phyloP scores from a whole-genome alignment of 257 asterid genomes.

The Voacanga thouarsii region DNA sequence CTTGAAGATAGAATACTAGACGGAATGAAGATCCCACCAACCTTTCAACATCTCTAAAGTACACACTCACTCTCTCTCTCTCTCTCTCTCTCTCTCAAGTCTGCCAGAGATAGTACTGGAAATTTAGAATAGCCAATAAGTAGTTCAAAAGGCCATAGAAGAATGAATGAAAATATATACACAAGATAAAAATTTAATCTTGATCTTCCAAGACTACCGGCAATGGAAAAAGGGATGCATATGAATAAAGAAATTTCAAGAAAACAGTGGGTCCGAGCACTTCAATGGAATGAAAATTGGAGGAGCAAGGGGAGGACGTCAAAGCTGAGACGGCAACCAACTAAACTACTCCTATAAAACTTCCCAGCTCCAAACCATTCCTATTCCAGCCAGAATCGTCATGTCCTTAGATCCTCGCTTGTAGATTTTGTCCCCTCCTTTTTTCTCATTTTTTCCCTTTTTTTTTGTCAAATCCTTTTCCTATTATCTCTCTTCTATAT shows the following conservation, averaged over 20 bases:
- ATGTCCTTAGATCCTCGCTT: slow-evolving; percentile 6
- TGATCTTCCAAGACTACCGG: not conserved
- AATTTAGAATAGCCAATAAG: not conserved
- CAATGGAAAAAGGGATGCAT: not conserved
- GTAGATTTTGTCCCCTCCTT: not conserved
- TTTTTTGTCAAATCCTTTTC: not conserved
- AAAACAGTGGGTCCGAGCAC: not conserved
- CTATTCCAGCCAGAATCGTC: slow-evolving; percentile 16
- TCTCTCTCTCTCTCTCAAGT: not conserved
- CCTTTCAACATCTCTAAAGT: not conserved
- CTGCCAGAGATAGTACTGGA: not conserved
- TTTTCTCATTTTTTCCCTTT: not conserved
- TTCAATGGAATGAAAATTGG: not conserved
- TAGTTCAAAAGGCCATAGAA: not conserved
- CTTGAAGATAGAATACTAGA: not conserved
- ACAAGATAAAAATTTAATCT: not conserved
- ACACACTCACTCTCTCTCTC: not conserved
- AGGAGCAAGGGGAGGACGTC: not conserved
- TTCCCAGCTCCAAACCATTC: slow-evolving; percentile 7
- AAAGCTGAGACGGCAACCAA: not conserved
- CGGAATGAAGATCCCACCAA: slow-evolving; percentile 4
- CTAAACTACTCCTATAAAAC: slow-evolving; percentile 11
- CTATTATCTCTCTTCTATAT: too few relatives aligned
- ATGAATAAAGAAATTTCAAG: not conserved
- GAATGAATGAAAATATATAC: not conserved